Evolutionary conservation across 306 rosid genomes (phyloP).

Genomic region (Lablab purpureus): DNA sequence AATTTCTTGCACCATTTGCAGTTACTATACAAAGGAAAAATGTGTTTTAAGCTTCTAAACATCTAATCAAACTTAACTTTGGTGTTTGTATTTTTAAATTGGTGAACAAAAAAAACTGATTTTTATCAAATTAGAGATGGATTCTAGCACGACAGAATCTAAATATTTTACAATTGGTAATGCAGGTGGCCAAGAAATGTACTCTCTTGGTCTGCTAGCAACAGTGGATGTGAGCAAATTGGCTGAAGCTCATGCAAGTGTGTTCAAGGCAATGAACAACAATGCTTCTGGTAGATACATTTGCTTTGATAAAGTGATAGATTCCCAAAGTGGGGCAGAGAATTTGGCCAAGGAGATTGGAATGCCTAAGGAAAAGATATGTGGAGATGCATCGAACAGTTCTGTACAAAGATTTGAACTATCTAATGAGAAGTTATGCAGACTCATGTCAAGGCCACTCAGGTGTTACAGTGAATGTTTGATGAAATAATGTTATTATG

Average conservation of each 20-base stretch:
- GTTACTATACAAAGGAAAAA: too few relatives aligned
- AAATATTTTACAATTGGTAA: constrained; percentile 6
- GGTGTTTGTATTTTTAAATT: too few relatives aligned
- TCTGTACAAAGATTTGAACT: constrained; percentile 48
- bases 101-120: too few relatives aligned
- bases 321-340: constrained; percentile 57
- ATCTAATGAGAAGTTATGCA: constrained; percentile 65
- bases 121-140: background rate
- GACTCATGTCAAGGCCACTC: constrained; percentile 59
- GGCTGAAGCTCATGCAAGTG: constrained; percentile 73
- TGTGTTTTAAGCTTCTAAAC: background rate
- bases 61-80: too few relatives aligned
- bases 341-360: constrained; percentile 61
- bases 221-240: constrained; percentile 61
- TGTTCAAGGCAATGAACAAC: constrained; percentile 66
- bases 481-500: background rate
- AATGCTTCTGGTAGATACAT: constrained; percentile 80
- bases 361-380: constrained; percentile 56
- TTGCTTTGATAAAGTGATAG: constrained; percentile 66
- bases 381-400: constrained; percentile 44
- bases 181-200: constrained; percentile 81
- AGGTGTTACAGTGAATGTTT: constrained; percentile 53
- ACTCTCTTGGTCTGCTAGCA: constrained; percentile 67
- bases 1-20: background rate
- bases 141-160: background rate